Percentiles rank a stretch among this genome's conserved stretches.
Evolutionary conservation across 2,329 filamentous ascomycete species (phyloP).

Genomic region (Fusarium sambucinum): DNA sequence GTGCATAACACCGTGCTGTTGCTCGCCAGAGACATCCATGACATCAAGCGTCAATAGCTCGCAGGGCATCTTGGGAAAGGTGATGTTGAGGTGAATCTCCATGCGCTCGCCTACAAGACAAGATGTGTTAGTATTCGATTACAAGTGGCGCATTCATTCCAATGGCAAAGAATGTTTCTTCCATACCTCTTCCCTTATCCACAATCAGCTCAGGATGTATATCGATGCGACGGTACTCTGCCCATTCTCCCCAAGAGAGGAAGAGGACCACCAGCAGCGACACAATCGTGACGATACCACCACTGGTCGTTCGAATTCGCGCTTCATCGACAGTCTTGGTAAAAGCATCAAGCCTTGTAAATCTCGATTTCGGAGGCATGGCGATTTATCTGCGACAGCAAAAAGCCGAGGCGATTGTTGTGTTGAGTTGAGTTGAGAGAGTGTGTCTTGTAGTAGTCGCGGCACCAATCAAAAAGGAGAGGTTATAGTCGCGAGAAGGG

Average conservation of each 20-base stretch:
- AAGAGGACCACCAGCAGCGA: constrained; percentile 90
- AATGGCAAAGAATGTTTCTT: not conserved
- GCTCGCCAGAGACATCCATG: constrained; percentile 98
- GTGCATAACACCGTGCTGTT: constrained; percentile 93
- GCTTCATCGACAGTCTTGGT: constrained; percentile 99
- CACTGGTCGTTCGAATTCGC: constrained; percentile 92
- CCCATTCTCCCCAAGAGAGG: constrained; percentile 95
- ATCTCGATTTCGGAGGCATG: constrained; percentile 93
- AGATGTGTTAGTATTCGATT: constrained; percentile 40
- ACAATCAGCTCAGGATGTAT: constrained; percentile 95
- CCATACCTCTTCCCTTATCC: constrained; percentile 90
- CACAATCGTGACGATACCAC: constrained; percentile 92
- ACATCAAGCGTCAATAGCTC: constrained; percentile 96
- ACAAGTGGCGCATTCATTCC: not conserved
- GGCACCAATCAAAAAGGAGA: constrained; percentile 40
- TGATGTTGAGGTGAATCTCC: constrained; percentile 98
- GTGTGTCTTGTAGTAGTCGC: constrained; percentile 18
- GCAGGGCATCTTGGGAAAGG: constrained; percentile 93
- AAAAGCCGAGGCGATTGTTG: constrained; percentile 14
- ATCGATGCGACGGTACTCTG: constrained; percentile 86
- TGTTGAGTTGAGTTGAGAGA: constrained; percentile 24
- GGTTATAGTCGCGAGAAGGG: constrained; percentile 14
- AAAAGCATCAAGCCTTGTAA: constrained; percentile 97
- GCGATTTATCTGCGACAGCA: constrained; percentile 32
- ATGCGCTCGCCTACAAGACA: constrained; percentile 83